Evolutionary conservation across 108 stramenopile genomes (phyloP).

Genomic region (Fragilariopsis cylindrus): DNA sequence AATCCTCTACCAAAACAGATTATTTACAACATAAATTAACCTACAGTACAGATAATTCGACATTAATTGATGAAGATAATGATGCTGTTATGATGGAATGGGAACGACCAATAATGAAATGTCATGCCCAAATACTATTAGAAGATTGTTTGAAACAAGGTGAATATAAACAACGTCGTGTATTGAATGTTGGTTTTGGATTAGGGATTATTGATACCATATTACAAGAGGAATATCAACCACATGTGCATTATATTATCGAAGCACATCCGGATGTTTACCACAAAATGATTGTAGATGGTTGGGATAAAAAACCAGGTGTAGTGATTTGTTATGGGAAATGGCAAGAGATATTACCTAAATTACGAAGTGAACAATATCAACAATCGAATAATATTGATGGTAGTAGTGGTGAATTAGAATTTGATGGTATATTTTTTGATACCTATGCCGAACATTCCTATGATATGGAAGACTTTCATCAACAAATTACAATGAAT

Average conservation of each 20-base stretch:
- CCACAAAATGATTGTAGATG: slow-evolving; percentile 70
- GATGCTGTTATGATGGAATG: slow-evolving; percentile 99
- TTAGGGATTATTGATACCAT: slow-evolving; percentile 90
- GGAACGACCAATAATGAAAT: slow-evolving; percentile 92
- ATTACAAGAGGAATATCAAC: slow-evolving; percentile 60
- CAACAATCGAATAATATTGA: no score
- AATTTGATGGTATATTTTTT: slow-evolving; percentile 90
- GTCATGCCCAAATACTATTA: slow-evolving; percentile 83
- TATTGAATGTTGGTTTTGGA: slow-evolving; percentile 92
- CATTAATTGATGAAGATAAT: slow-evolving; percentile 73
- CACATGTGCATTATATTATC: slow-evolving; percentile 74
- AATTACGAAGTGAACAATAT: slow-evolving; percentile 17
- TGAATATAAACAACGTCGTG: slow-evolving; percentile 37
- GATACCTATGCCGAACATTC: slow-evolving; percentile 95
- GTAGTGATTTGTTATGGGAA: slow-evolving; percentile 77
- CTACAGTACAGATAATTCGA: slow-evolving; percentile 58
- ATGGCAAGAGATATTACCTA: slow-evolving; percentile 88
- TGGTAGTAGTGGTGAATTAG: slow-evolving; percentile 41
- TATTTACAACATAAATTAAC: slow-evolving; percentile 66
- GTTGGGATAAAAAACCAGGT: slow-evolving; percentile 82
- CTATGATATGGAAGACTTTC: slow-evolving; percentile 90
- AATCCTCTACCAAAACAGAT: slow-evolving; percentile 82
- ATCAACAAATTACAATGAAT: slow-evolving; percentile 46
- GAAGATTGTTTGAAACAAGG: slow-evolving; percentile 23
- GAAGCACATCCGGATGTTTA: slow-evolving; percentile 93